Conservation (phyloP, 2,329 filamentous ascomycete genomes). For the Pestalotiopsis sp. region DNA sequence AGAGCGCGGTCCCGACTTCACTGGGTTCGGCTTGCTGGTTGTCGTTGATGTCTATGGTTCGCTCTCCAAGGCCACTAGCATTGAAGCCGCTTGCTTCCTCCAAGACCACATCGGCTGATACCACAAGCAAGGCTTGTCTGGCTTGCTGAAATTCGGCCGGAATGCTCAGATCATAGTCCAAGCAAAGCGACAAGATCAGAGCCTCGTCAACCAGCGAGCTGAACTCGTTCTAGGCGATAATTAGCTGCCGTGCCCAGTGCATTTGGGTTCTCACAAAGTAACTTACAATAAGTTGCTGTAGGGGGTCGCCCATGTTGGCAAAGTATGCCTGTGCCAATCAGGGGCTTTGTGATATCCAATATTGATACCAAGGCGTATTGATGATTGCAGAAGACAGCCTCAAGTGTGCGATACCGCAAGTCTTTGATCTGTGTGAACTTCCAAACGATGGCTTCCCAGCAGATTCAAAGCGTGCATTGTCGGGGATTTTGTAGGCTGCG, state of each 20-base stretch:
- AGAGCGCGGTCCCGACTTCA: slow-evolving; percentile 11
- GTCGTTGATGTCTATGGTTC: slow-evolving; percentile 20
- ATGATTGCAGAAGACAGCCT: not conserved
- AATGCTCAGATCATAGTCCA: slow-evolving; percentile 69
- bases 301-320: not conserved
- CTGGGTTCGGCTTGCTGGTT: slow-evolving; percentile 10
- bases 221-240: slow-evolving; percentile 61
- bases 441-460: not conserved
- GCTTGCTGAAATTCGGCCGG: slow-evolving; percentile 54
- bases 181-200: slow-evolving; percentile 73
- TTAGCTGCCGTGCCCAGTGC: not conserved
- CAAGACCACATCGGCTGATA: slow-evolving; percentile 63
- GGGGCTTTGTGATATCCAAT: not conserved
- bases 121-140: slow-evolving; percentile 59
- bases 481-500: not conserved
- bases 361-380: not conserved
- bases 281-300: not conserved
- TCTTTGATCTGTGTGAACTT: not conserved
- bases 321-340: not conserved
- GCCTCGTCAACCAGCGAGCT: slow-evolving; percentile 76
- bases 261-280: not conserved
- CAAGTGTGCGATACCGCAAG: not conserved
- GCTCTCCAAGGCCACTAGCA: slow-evolving; percentile 67
- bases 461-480: not conserved
- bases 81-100: slow-evolving; percentile 81